Conservation (phyloP, 352 stramenopile genomes). For the Phytophthora citricola region DNA sequence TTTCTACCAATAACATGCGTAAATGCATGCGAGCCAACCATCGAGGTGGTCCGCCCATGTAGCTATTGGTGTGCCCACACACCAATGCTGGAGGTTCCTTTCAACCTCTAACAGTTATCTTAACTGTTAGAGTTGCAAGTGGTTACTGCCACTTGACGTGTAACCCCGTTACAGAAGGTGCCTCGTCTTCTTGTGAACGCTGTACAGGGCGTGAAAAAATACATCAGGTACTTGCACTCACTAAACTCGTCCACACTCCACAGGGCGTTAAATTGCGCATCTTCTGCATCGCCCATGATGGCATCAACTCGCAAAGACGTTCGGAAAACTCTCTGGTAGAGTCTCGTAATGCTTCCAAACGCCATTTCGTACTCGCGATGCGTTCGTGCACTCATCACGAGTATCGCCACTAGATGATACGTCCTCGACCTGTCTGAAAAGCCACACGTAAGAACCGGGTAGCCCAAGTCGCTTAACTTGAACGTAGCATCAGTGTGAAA, state of each 20-base stretch:
- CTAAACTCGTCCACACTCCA: background rate
- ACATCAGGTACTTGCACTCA: conserved; percentile 6
- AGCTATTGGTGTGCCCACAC: too few species aligned
- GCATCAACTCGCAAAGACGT: background rate
- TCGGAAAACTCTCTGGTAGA: background rate
- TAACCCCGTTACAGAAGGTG: background rate
- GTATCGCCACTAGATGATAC: background rate
- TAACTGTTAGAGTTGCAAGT: too few species aligned
- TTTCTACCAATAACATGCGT: too few species aligned
- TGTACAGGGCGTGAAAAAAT: conserved; percentile 2
- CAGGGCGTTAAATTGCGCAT: background rate
- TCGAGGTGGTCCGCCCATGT: too few species aligned
- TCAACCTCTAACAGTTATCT: too few species aligned
- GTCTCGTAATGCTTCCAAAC: background rate
- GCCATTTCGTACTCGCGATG: conserved; percentile 1
- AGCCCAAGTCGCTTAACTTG: background rate
- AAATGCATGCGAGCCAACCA: too few species aligned
- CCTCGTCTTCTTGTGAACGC: conserved; percentile 8
- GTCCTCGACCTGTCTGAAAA: background rate
- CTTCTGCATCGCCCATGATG: conserved; percentile 2
- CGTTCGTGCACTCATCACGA: conserved; percentile 3
- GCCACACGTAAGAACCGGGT: conserved; percentile 11
- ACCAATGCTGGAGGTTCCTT: too few species aligned
- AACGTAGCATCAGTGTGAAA: conserved; percentile 5
- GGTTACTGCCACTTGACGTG: too few species aligned